Evolutionary conservation across 228 moss, liverwort and hornwort genomes (phyloP).

Genomic region (Sphagnum fallax): DNA sequence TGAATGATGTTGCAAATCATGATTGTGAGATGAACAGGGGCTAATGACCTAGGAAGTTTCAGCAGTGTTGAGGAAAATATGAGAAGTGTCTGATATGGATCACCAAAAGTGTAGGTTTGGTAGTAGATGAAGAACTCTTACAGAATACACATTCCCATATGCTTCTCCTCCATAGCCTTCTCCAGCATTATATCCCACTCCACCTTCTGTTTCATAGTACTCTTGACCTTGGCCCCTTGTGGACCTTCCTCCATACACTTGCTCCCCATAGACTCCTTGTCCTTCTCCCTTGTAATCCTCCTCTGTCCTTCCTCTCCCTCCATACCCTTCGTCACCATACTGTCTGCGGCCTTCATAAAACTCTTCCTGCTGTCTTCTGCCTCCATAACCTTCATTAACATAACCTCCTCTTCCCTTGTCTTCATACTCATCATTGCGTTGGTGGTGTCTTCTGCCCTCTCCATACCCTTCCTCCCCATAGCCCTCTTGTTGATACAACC

Average conservation of each 20-base stretch:
- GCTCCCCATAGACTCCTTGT: neutral
- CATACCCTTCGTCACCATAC: neutral
- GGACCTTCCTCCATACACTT: neutral
- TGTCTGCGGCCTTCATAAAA: neutral
- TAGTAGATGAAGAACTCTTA: neutral
- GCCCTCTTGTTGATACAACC: neutral
- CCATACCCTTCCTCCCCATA: neutral
- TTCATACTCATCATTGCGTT: neutral
- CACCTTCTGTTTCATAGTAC: constrained; percentile 15
- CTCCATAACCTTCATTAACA: constrained; percentile 13
- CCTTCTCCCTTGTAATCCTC: neutral
- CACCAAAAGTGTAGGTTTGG: too few relatives aligned
- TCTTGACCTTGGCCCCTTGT: neutral
- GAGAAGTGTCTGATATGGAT: too few relatives aligned
- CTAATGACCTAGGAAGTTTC: too few relatives aligned
- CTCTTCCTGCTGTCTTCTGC: constrained; percentile 5
- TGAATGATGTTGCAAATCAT: neutral
- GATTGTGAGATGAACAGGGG: too few relatives aligned
- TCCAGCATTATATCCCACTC: neutral
- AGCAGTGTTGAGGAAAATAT: too few relatives aligned
- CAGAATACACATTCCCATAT: constrained; percentile 6
- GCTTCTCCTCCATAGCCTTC: constrained; percentile 7
- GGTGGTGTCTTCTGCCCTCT: neutral
- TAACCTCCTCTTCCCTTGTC: neutral
- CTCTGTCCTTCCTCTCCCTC: neutral